phyloP scores from a whole-genome alignment of 2,329 filamentous ascomycete species.

The Xylaria sp. region DNA sequence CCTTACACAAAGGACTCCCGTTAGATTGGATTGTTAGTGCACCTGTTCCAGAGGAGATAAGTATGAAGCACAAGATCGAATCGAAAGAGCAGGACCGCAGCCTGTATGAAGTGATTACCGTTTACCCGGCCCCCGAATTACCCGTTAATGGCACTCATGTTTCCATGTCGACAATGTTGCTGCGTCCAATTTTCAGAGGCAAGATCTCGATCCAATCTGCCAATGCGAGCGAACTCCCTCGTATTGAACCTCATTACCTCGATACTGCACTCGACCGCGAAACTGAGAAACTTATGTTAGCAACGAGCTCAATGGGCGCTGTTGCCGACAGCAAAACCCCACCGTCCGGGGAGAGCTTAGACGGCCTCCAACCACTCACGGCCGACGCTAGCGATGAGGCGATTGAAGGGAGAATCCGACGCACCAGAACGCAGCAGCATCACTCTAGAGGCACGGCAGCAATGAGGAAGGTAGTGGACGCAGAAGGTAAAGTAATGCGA shows the following conservation, averaged over 20 bases:
- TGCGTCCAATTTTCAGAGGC: slow-evolving; percentile 32
- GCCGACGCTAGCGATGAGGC: slow-evolving; percentile 30
- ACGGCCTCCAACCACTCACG: slow-evolving; percentile 29
- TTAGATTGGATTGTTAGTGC: slow-evolving; percentile 36
- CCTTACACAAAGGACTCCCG: slow-evolving; percentile 32
- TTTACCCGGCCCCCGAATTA: slow-evolving; percentile 32
- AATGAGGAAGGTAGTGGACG: slow-evolving; percentile 34
- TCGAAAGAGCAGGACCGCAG: slow-evolving; percentile 20
- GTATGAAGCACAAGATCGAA: slow-evolving; percentile 23
- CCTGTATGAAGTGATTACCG: slow-evolving; percentile 32
- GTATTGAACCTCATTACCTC: slow-evolving; percentile 30
- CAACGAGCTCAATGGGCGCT: slow-evolving; percentile 21
- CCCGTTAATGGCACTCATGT: slow-evolving; percentile 33
- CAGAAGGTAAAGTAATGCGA: slow-evolving; percentile 31
- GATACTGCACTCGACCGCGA: slow-evolving; percentile 27
- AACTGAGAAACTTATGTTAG: slow-evolving; percentile 26
- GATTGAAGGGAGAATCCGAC: slow-evolving; percentile 35
- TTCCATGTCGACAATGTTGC: slow-evolving; percentile 36
- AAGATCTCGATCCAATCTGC: slow-evolving; percentile 28
- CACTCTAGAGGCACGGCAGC: slow-evolving; percentile 34
- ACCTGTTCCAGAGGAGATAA: slow-evolving; percentile 28
- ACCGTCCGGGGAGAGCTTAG: slow-evolving; percentile 27
- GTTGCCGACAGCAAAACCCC: slow-evolving; percentile 34
- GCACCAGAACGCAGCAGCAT: slow-evolving; percentile 26
- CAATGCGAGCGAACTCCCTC: slow-evolving; percentile 22